These are phyloP conservation scores for Xylariaceae sp. DNA, from an alignment of 2,329 filamentous ascomycete genomes.

Conservation along the genomic window DNA sequence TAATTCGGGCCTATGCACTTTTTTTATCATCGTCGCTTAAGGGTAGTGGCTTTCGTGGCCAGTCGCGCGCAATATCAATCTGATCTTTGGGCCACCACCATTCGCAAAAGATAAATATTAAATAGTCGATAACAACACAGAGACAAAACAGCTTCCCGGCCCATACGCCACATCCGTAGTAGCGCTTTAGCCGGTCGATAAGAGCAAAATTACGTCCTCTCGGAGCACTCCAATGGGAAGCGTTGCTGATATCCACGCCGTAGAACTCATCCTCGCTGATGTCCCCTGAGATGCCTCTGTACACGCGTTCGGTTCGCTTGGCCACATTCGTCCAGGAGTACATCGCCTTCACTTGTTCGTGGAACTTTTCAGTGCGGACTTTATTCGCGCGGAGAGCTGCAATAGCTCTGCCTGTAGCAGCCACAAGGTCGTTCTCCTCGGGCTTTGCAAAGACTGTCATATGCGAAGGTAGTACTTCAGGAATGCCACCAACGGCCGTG, in stretches of 20 bases:
- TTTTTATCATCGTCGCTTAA: slow-evolving; percentile 27
- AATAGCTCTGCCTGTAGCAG: slow-evolving; percentile 85
- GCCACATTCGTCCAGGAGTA: slow-evolving; percentile 98
- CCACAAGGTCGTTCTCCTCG: slow-evolving; percentile 90
- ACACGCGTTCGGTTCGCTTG: slow-evolving; percentile 87
- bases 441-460: slow-evolving; percentile 98
- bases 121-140: slow-evolving; percentile 88
- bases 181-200: slow-evolving; percentile 90
- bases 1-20: not conserved
- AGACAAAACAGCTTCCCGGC: slow-evolving; percentile 96
- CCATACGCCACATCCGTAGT: slow-evolving; percentile 98
- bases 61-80: slow-evolving; percentile 87
- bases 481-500: slow-evolving; percentile 93
- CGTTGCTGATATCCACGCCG: slow-evolving; percentile 66
- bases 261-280: slow-evolving; percentile 86
- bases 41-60: slow-evolving; percentile 68
- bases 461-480: slow-evolving; percentile 88
- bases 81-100: slow-evolving; percentile 77
- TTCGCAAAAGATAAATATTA: slow-evolving; percentile 85
- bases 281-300: slow-evolving; percentile 85
- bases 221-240: slow-evolving; percentile 62
- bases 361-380: slow-evolving; percentile 87
- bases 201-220: slow-evolving; percentile 78
- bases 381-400: slow-evolving; percentile 78
- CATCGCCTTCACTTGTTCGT: slow-evolving; percentile 97